Percentiles rank a stretch among this genome's conserved stretches.
phyloP scores from a whole-genome alignment of 2,329 filamentous ascomycete genomes.

The Arthroderma sp. region DNA sequence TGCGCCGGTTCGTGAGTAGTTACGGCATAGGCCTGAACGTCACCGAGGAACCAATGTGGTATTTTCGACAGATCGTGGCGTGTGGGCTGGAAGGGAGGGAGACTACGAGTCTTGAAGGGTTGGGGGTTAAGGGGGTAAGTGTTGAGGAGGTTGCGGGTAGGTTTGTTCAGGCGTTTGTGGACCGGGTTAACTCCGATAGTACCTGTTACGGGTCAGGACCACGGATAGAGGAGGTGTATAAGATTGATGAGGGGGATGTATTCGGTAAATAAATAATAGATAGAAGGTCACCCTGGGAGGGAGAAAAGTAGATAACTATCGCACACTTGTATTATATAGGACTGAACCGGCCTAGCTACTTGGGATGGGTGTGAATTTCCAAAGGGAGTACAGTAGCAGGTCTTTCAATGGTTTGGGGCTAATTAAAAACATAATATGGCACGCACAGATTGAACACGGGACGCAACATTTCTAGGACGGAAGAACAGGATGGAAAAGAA shows the following conservation, averaged over 20 bases:
- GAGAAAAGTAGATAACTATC: too few relatives aligned
- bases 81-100: constrained; percentile 72
- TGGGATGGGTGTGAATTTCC: too few relatives aligned
- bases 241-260: constrained; percentile 23
- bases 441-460: too few relatives aligned
- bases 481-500: too few relatives aligned
- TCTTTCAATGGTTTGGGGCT: too few relatives aligned
- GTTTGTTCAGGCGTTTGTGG: constrained; percentile 29
- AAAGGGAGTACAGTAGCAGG: too few relatives aligned
- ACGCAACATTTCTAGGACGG: too few relatives aligned
- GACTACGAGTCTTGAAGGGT: constrained; percentile 58
- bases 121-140: constrained; percentile 25
- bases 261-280: constrained; percentile 3
- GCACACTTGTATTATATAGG: too few relatives aligned
- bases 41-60: constrained; percentile 48
- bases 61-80: constrained; percentile 62
- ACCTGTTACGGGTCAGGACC: constrained; percentile 18
- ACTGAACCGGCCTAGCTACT: too few relatives aligned
- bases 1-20: constrained; percentile 67
- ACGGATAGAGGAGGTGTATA: constrained; percentile 29
- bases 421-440: too few relatives aligned
- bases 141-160: constrained; percentile 27
- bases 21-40: constrained; percentile 63
- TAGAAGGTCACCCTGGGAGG: too few relatives aligned
- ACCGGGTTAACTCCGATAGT: constrained; percentile 24